Percentiles rank a stretch among this genome's conserved stretches.
Conservation (phyloP, 2,329 filamentous ascomycete species). For the Setomelanomma holmii region DNA sequence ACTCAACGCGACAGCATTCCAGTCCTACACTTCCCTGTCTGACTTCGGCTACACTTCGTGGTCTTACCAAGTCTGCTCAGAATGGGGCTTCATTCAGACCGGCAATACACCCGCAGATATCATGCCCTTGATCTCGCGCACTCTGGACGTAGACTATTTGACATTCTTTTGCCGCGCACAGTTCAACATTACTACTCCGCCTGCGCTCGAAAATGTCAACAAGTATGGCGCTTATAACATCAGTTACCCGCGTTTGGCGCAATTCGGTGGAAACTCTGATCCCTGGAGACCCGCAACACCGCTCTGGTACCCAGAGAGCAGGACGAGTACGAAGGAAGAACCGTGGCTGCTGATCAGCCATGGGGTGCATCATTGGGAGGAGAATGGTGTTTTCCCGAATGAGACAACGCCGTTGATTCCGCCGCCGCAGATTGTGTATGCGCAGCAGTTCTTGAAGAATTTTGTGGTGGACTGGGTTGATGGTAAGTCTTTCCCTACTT, state of each 20-base stretch:
- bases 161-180: conserved; percentile 68
- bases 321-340: conserved; percentile 68
- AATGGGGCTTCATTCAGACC: conserved; percentile 80
- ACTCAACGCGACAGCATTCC: conserved; percentile 52
- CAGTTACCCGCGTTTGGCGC: conserved; percentile 75
- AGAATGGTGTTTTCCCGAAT: conserved; percentile 70
- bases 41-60: conserved; percentile 51
- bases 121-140: conserved; percentile 74
- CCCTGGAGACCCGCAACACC: conserved; percentile 80
- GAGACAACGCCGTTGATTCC: conserved; percentile 66
- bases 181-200: conserved; percentile 72
- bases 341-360: conserved; percentile 76
- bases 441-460: conserved; percentile 64
- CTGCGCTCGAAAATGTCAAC: conserved; percentile 73
- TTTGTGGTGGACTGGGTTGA: conserved; percentile 73
- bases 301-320: conserved; percentile 67
- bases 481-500: conserved; percentile 36
- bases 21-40: conserved; percentile 21
- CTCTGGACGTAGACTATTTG: conserved; percentile 68
- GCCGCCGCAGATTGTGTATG: conserved; percentile 63
- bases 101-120: conserved; percentile 71
- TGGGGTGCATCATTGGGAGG: conserved; percentile 85
- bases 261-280: conserved; percentile 79
- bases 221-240: conserved; percentile 77
- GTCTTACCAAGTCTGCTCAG: conserved; percentile 61